Evolutionary conservation across 345 rosid genomes (phyloP), one percentile per base, ranked within the genome.

Genomic region (Eucalyptus lansdowneana): DNA sequence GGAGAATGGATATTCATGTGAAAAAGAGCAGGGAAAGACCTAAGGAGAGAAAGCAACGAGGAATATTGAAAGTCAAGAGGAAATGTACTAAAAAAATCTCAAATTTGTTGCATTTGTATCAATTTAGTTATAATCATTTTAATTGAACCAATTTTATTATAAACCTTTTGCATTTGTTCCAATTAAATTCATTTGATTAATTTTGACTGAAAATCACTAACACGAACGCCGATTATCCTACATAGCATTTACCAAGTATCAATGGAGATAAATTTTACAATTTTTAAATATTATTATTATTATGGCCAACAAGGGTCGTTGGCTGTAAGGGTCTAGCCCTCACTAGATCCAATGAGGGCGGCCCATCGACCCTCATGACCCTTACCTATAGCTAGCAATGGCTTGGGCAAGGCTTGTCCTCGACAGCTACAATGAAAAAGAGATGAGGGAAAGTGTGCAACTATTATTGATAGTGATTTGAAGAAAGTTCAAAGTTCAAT

Each of bases 201-300:
- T 60, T 25, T 60, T 27, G 31, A 11, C 2, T 3, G 0, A 0
- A 58, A 58, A 58, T 58, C 14, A 1, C 2, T 2, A 0, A 11
- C 6, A 58, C 0, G 3, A 3, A 24, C 11, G 14, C 2, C 2
- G 0, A 25, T 25, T 25, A 2, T 27, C 31, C 14, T 60, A 60
- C 15, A 11, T 60, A 27, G 0, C 15, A n/a, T n/a, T n/a, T n/a
- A n/a, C n/a, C n/a, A n/a, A 3, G 0, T 1, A 6, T 27, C 2
- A 25, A 58, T 0, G 1, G 0, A 11, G 7, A 58, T 25, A 58
- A 25, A 58, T 58, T 58, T 25, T 58, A 24, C 3, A 24, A 56
- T 2, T 56, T 24, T 4, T 9, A 56, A 4, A 56, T 25, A 10
- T 58, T 58, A 10, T 58, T 25, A 8, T 56, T 56, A 56, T 56